Evolutionary conservation across 176 grass and related monocot genomes (phyloP).

Genomic region (Thalia dealbata): DNA sequence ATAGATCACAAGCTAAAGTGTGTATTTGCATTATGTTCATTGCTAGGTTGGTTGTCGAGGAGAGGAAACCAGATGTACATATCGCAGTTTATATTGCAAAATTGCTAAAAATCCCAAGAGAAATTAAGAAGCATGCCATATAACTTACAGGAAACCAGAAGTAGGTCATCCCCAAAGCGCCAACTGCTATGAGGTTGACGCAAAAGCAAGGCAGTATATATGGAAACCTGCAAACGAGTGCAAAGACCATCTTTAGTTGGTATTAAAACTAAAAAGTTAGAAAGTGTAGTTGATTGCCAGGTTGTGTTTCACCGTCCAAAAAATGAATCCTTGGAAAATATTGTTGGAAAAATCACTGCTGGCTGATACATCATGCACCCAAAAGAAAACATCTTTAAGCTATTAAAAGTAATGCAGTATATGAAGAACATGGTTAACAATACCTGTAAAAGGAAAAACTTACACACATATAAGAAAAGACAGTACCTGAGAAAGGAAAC

Average conservation of each 20-base stretch:
- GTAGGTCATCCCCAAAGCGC: slow-evolving; percentile 27
- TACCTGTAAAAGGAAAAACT: slow-evolving; percentile 67
- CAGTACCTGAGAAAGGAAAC: slow-evolving; percentile 59
- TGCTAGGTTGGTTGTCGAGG: too few relatives aligned
- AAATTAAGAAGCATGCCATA: neutral
- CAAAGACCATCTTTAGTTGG: slow-evolving; percentile 13
- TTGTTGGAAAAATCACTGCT: slow-evolving; percentile 48
- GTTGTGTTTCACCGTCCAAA: slow-evolving; percentile 42
- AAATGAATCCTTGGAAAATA: slow-evolving; percentile 48
- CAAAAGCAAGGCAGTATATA: slow-evolving; percentile 54
- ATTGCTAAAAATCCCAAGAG: neutral
- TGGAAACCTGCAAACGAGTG: slow-evolving; percentile 48
- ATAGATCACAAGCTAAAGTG: neutral
- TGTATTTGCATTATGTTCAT: too few relatives aligned
- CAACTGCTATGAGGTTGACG: slow-evolving; percentile 36
- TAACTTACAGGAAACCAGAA: slow-evolving; percentile 61
- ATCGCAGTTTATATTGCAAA: neutral
- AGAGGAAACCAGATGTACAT: too few relatives aligned
- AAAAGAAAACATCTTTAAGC: too few relatives aligned
- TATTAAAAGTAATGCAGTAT: too few relatives aligned
- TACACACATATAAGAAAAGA: too few relatives aligned
- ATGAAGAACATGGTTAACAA: too few relatives aligned
- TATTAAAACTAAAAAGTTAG: neutral
- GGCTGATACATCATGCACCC: slow-evolving; percentile 34
- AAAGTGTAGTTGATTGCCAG: neutral